A percentile compares a stretch with the other conserved stretches of the same genome.
Evolutionary conservation across 345 rosid genomes (phyloP).

Genomic region (Hevea brasiliensis): DNA sequence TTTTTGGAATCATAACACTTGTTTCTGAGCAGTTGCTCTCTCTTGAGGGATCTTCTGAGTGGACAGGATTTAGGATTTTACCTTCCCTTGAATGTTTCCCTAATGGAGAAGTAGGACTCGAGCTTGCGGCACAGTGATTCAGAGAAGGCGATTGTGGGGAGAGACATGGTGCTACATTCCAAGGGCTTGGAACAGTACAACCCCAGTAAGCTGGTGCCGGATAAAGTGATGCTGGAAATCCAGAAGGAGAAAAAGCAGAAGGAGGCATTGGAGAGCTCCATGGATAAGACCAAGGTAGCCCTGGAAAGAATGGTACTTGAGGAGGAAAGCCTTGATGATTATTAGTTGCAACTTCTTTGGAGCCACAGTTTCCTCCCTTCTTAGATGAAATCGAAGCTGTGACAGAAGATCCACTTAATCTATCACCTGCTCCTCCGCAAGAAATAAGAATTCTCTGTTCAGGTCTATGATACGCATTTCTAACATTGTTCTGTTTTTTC

Average conservation of each 20-base stretch:
- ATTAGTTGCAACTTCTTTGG: constrained; percentile 14
- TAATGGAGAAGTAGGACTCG: constrained; percentile 4
- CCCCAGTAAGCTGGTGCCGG: constrained; percentile 16
- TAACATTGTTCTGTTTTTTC: constrained; percentile 19
- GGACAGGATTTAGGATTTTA: constrained; percentile 3
- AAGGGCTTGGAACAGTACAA: constrained; percentile 17
- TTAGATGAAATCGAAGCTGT: constrained; percentile 23
- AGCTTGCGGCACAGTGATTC: no score
- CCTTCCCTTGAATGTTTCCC: constrained; percentile 32
- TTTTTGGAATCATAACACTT: constrained; percentile 14
- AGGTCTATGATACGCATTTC: constrained; percentile 28
- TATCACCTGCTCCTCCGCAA: constrained; percentile 19
- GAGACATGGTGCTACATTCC: constrained; percentile 13
- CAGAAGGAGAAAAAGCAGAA: constrained; percentile 26
- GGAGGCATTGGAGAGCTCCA: constrained; percentile 37
- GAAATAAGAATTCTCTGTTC: constrained; percentile 20
- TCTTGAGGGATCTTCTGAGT: constrained; percentile 16
- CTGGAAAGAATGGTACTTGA: constrained; percentile 17
- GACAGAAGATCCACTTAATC: constrained; percentile 11
- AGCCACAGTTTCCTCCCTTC: constrained; percentile 12
- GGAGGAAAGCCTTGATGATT: constrained; percentile 18
- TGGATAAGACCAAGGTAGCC: constrained; percentile 22
- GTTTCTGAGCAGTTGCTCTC: constrained; percentile 9
- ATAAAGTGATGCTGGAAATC: constrained; percentile 25
- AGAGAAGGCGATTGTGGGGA: neutral